phyloP scores from a whole-genome alignment of 768 basidiomycete genomes.

The Suillus spraguei region DNA sequence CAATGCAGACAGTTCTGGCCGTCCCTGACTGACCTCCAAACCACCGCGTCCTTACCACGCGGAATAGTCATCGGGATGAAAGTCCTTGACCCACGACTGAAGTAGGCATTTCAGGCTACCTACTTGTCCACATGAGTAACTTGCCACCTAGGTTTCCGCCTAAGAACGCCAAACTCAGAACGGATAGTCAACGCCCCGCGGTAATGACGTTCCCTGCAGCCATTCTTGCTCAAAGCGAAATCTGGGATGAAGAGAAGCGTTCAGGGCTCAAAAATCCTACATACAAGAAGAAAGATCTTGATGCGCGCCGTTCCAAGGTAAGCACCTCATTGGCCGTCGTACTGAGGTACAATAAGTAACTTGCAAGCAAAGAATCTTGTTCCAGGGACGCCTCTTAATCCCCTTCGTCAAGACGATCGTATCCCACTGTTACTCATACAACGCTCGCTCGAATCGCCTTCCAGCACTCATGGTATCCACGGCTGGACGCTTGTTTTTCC shows the following conservation, averaged over 20 bases:
- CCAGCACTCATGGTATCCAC: conserved; percentile 52
- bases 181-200: conserved; percentile 29
- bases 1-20: conserved; percentile 49
- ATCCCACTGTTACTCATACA: conserved; percentile 86
- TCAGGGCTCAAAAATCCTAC: conserved; percentile 54
- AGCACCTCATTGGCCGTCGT: conserved; percentile 12
- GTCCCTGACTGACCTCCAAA: conserved; percentile 58
- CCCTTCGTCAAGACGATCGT: conserved; percentile 77
- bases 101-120: conserved; percentile 46
- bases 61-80: conserved; percentile 80
- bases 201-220: conserved; percentile 54
- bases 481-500: conserved; percentile 92
- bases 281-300: conserved; percentile 84
- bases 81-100: conserved; percentile 85
- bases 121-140: background rate
- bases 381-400: conserved; percentile 73
- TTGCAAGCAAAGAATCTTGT: conserved; percentile 57
- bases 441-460: conserved; percentile 58
- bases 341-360: conserved; percentile 5
- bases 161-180: conserved; percentile 58
- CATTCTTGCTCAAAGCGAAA: conserved; percentile 60
- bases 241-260: conserved; percentile 66
- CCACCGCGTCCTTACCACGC: conserved; percentile 66
- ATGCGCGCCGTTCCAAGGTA: conserved; percentile 79
- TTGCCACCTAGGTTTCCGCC: conserved; percentile 72